Conservation (phyloP, 257 asterid species). For the Salvia rosmarinus region DNA sequence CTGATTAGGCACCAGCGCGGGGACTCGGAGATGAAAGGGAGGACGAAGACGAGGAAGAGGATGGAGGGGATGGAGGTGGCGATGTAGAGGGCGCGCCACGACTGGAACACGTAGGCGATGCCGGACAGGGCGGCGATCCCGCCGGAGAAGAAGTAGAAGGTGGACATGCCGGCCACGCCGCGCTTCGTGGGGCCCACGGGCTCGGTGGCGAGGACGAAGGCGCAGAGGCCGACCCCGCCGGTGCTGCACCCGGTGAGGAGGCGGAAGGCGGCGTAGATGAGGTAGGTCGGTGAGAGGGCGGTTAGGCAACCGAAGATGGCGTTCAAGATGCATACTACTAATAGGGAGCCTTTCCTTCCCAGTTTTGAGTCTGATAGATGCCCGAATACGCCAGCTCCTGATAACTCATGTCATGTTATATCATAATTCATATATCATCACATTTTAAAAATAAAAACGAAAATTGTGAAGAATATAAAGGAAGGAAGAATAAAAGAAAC, state of each 20-base stretch:
- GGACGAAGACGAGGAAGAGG: conserved; percentile 47
- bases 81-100: conserved; percentile 77
- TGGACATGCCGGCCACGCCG: conserved; percentile 84
- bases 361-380: conserved; percentile 80
- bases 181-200: conserved; percentile 80
- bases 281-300: conserved; percentile 64
- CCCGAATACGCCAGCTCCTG: conserved; percentile 95
- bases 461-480: no score
- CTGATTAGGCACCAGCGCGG: conserved; percentile 85
- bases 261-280: conserved; percentile 60
- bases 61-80: conserved; percentile 73
- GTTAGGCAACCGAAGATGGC: conserved; percentile 78
- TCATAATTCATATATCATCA: no score
- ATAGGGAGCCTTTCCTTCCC: conserved; percentile 82
- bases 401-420: no score
- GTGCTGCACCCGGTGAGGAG: conserved; percentile 88
- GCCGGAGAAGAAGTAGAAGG: conserved; percentile 85
- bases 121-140: conserved; percentile 78
- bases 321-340: conserved; percentile 66
- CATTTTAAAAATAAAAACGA: no score
- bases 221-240: conserved; percentile 88
- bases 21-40: conserved; percentile 81
- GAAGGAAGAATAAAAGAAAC: neutral
- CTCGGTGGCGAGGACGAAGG: conserved; percentile 88
- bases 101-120: conserved; percentile 58